Base-by-base conservation (phyloP, 805 yeast species). In the Saccharomycopsis malanga region DNA sequence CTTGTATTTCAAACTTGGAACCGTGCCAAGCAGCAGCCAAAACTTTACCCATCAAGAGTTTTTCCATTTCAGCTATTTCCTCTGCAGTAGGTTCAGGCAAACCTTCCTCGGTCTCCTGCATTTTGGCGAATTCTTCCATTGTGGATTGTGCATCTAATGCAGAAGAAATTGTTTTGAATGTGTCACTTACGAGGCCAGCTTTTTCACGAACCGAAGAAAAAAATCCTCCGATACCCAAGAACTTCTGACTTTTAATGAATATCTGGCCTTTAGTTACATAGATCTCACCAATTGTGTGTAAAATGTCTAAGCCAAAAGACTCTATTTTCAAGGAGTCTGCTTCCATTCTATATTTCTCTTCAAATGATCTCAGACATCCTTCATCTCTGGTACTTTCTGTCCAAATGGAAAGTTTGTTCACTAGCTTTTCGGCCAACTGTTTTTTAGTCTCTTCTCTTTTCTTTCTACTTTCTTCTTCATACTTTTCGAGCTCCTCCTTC, bases 1-100 rank as follows among this genome's bases (percentile, higher is more conserved):
- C 72, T 60, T 80, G 83, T 45, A 85, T 84, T 61, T 85, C 94
- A 59, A 79, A 83, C 58, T 76, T 81, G 10, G 89, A 79, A 0
- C 91, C 87, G 10, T 79, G 78, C 94, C 94, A 85, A 6, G 93
- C 93, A 2, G 89, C 91, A 6, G 85, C 82, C 30, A 85, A 65
- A 17, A 84, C 85, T 61, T 84, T 85, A 18, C 91, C 93, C 71
- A 83, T 79, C 54, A 85, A 65, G 27, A 80, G 70, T 60, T 83
- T 80, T 58, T 84, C 91, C 69, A 80, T 73, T 51, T 81, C 83
- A 2, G 86, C 87, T 21, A 79, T 52, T 46, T 79, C 83, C 54
- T 79, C 85, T 2, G 70, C 70, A 0, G 83, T 63, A n/a, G 74
- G 74, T 52, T 68, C 69, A 44, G 76, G 79, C 39, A 64, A 63